Conservation (phyloP, 2,329 filamentous ascomycete species). For the Cladosporium sphaerospermum region DNA sequence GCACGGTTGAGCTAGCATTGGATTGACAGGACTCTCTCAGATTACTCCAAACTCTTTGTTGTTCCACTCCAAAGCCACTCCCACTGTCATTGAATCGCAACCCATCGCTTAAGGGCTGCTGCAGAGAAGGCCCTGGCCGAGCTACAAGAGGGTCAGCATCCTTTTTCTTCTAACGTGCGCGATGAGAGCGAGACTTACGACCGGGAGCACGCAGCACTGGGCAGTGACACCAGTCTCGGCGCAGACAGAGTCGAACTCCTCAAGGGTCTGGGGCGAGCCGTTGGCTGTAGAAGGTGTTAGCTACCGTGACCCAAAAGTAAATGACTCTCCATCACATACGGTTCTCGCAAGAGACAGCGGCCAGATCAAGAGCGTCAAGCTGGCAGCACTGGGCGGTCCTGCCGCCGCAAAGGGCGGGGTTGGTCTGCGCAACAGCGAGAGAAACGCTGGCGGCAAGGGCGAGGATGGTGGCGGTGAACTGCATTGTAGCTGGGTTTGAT, state of each 20-base stretch:
- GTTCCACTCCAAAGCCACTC: too few relatives aligned
- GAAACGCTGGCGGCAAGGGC: conserved; percentile 14
- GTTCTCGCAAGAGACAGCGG: conserved; percentile 10
- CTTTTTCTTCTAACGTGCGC: background rate
- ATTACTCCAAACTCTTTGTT: too few relatives aligned
- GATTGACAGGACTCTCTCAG: too few relatives aligned
- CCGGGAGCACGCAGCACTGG: conserved; percentile 13
- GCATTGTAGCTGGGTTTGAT: conserved; percentile 10
- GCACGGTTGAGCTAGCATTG: too few relatives aligned
- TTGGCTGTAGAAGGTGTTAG: background rate
- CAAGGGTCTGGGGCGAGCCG: background rate
- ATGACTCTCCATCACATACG: background rate
- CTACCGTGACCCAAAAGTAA: background rate
- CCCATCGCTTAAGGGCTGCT: background rate
- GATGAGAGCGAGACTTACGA: conserved; percentile 5
- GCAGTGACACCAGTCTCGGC: conserved; percentile 11
- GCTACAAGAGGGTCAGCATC: background rate
- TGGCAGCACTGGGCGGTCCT: conserved; percentile 11
- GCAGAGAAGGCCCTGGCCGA: conserved; percentile 10
- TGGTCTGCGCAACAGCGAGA: conserved; percentile 8
- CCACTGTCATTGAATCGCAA: too few relatives aligned
- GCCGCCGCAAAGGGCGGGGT: conserved; percentile 8
- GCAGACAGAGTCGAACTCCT: conserved; percentile 7
- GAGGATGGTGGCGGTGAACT: conserved; percentile 13
- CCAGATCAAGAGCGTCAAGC: conserved; percentile 10